These are phyloP conservation scores for Penicillium turbatum DNA, from an alignment of 495 filamentous ascomycete species.

Conservation along the genomic window DNA sequence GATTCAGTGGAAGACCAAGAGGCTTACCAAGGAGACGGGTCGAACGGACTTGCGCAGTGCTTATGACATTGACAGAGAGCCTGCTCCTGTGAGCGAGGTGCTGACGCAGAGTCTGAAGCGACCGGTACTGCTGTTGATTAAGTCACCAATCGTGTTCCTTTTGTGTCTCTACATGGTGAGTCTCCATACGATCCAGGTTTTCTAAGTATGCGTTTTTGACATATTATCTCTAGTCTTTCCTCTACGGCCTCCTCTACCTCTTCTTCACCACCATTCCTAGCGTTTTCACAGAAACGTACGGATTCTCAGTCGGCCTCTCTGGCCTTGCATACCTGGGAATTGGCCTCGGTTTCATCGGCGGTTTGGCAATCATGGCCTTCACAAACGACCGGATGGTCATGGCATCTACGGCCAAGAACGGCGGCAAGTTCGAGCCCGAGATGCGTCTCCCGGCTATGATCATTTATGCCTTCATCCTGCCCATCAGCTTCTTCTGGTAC, in stretches of 20 bases:
- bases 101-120: slow-evolving; percentile 40
- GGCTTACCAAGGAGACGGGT: slow-evolving; percentile 39
- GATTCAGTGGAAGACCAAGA: slow-evolving; percentile 46
- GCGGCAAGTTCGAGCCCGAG: slow-evolving; percentile 55
- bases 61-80: slow-evolving; percentile 13
- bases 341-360: slow-evolving; percentile 50
- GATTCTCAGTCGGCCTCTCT: slow-evolving; percentile 49
- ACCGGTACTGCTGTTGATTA: slow-evolving; percentile 41
- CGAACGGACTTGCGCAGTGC: slow-evolving; percentile 21
- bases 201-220: background rate
- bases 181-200: background rate
- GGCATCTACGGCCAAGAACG: slow-evolving; percentile 48
- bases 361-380: slow-evolving; percentile 46
- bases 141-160: slow-evolving; percentile 49
- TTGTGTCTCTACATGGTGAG: slow-evolving; percentile 52
- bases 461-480: slow-evolving; percentile 46
- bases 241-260: slow-evolving; percentile 64
- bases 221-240: slow-evolving; percentile 26
- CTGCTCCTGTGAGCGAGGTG: slow-evolving; percentile 31
- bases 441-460: slow-evolving; percentile 64
- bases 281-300: slow-evolving; percentile 57
- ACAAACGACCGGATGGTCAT: slow-evolving; percentile 54
- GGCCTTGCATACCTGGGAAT: slow-evolving; percentile 61
- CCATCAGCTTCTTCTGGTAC: slow-evolving; percentile 32
- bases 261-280: slow-evolving; percentile 64